Base-by-base conservation (phyloP, 2,329 filamentous ascomycete genomes). In the Apiospora aurea region DNA sequence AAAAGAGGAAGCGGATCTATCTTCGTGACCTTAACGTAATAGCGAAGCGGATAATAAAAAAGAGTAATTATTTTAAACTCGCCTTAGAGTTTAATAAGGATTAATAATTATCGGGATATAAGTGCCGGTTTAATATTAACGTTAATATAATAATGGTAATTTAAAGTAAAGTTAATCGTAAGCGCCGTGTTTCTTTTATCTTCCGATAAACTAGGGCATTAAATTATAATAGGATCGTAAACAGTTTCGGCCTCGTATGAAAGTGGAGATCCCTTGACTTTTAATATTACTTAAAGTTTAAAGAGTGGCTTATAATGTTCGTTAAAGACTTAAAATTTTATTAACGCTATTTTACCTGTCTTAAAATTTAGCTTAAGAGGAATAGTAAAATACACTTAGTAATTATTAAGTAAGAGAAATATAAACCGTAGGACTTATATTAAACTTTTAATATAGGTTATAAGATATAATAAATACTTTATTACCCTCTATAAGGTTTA, bases 181-280 rank as follows among this genome's bases (percentile, higher is more conserved):
- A 51, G n/a, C n/a, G n/a, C 49, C n/a, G 49, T 51, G 49, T 51
- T 51, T n/a, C 49, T 51, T n/a, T 24, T 51, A 14, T 51, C 49
- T 51, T 51, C 49, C 4, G n/a, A 10, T 10, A 8, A 51, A 2
- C 49, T 51, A n/a, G 49, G 49, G n/a, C 49, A 26, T n/a, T n/a
- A 51, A n/a, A 51, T 10, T 51, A 2, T 51, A 26, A 51, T 51
- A 26, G n/a, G 49, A 8, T 51, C n/a, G n/a, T 24, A 51, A 26
- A n/a, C 8, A 24, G 49, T 51, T 51, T 51, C 49, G 6, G 49
- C 49, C 49, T 51, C n/a, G 49, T 51, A 51, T n/a, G 49, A 51
- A 51, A 51, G 8, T n/a, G 47, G n/a, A 8, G 49, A 51, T 13
- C 49, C 49, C n/a, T 51, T 51, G n/a, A 51, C n/a, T 51, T 51